phyloP scores from a whole-genome alignment of 305 asterid species.

The Fraxinus sp. region DNA sequence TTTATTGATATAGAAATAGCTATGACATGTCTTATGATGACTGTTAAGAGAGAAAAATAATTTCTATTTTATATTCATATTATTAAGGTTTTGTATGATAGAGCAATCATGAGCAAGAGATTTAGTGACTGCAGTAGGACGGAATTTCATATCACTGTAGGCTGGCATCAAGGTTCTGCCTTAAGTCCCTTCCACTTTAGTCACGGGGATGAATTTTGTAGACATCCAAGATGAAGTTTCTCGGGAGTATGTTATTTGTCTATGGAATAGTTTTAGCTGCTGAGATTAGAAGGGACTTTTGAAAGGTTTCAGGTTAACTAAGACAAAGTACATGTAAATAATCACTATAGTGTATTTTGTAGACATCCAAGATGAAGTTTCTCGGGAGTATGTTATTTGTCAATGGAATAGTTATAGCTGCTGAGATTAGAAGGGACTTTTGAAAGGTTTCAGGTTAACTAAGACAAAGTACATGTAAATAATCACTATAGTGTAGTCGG shows the following conservation, averaged over 20 bases:
- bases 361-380: neutral
- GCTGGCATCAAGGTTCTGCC: neutral
- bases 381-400: neutral
- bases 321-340: neutral
- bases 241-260: neutral
- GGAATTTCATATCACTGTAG: neutral
- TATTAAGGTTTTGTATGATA: neutral
- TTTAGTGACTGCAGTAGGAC: neutral
- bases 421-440: neutral
- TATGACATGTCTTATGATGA: neutral
- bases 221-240: neutral
- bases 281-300: neutral
- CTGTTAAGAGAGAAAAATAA: neutral
- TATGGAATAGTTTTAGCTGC: neutral
- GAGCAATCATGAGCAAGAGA: neutral
- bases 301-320: neutral
- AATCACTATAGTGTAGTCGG: neutral
- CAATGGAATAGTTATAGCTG: neutral
- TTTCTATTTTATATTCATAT: neutral
- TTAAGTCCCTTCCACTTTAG: neutral
- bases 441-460: neutral
- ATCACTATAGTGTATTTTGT: neutral
- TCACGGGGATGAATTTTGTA: neutral
- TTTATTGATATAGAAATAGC: neutral
- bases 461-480: neutral